phyloP scores from a whole-genome alignment of 768 basidiomycete species.

The Pilatotrama ljubarskyi region DNA sequence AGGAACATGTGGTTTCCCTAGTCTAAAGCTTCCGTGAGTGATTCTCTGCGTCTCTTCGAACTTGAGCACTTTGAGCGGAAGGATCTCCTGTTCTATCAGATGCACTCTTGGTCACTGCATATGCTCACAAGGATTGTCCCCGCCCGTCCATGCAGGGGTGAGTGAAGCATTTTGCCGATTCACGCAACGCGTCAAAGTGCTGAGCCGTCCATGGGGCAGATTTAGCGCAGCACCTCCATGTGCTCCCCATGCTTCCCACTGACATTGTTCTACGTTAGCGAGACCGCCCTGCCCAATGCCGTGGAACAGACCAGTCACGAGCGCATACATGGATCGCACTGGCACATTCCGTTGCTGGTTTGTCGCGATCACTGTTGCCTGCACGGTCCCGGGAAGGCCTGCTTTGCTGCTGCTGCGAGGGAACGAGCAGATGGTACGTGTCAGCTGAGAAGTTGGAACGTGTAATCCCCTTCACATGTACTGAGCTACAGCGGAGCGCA shows the following conservation, averaged over 20 bases:
- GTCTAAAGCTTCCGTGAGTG: conserved; percentile 1
- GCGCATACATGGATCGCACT: background rate
- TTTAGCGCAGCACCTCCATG: conserved; percentile 9
- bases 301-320: background rate
- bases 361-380: background rate
- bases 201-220: conserved; percentile 1
- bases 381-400: background rate
- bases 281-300: background rate
- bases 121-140: background rate
- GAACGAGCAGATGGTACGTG: background rate
- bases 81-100: background rate
- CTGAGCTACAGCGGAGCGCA: background rate
- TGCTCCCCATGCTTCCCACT: conserved; percentile 3
- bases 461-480: too few species aligned
- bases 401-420: background rate
- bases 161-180: background rate
- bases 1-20: background rate
- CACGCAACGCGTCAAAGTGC: background rate
- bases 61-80: too few species aligned
- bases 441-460: conserved; percentile 3
- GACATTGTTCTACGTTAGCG: background rate
- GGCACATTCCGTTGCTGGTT: background rate
- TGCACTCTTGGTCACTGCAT: background rate
- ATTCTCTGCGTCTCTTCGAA: background rate
- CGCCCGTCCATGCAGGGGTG: background rate